These are phyloP conservation scores for Purpureocillium takamizusanense DNA, from an alignment of 2,329 filamentous ascomycete species.

Conservation along the genomic window DNA sequence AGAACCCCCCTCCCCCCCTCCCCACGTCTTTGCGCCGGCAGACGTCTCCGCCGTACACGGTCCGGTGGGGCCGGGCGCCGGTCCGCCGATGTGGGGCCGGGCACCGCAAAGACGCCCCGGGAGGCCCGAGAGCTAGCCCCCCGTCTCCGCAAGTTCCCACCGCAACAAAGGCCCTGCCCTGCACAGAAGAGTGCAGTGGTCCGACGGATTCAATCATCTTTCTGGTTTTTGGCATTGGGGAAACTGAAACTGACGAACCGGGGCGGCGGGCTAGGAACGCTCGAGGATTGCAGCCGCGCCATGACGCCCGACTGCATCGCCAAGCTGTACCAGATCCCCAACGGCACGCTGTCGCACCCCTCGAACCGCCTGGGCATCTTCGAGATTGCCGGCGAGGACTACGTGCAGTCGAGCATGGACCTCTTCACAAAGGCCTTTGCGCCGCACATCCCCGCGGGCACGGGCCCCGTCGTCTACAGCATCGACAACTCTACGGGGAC, in stretches of 20 bases:
- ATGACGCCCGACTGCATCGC: conserved; percentile 49
- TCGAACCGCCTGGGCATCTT: conserved; percentile 43
- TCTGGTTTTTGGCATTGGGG: too few relatives aligned
- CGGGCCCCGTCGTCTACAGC: conserved; percentile 32
- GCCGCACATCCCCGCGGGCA: conserved; percentile 28
- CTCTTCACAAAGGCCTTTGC: conserved; percentile 36
- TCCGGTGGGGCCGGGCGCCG: background rate
- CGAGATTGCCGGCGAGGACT: conserved; percentile 41
- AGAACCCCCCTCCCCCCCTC: too few relatives aligned
- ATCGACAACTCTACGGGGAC: conserved; percentile 39
- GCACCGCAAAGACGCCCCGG: background rate
- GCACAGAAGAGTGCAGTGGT: too few relatives aligned
- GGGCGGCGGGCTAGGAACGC: too few relatives aligned
- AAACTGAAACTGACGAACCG: too few relatives aligned
- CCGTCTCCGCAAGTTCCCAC: too few relatives aligned
- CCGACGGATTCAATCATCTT: too few relatives aligned
- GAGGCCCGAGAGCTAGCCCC: too few relatives aligned
- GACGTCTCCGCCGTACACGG: background rate
- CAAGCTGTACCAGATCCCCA: conserved; percentile 35
- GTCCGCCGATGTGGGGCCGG: too few relatives aligned
- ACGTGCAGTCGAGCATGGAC: conserved; percentile 38
- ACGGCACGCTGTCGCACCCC: conserved; percentile 21
- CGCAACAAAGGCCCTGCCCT: too few relatives aligned
- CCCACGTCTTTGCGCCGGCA: too few relatives aligned
- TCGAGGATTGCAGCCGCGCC: conserved; percentile 34